Evolutionary conservation across 169 alveolate genomes (phyloP).

Genomic region (Plasmodium vivax): DNA sequence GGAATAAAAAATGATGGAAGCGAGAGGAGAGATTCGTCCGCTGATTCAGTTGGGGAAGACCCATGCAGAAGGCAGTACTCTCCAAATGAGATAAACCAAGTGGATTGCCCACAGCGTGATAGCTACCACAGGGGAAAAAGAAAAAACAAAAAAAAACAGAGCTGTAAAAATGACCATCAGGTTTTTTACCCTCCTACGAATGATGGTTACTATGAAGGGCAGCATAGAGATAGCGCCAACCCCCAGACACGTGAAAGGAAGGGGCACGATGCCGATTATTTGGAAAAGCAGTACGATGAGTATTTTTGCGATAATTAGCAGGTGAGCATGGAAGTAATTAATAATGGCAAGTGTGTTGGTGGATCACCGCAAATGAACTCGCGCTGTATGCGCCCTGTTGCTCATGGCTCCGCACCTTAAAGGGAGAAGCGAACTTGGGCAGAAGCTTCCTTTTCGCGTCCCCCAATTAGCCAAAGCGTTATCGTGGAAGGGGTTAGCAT

Average conservation of each 20-base stretch:
- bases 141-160: not conserved
- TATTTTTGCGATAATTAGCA: slow-evolving; percentile 3
- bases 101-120: not conserved
- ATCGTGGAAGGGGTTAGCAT: not conserved
- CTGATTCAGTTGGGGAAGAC: slow-evolving; percentile 9
- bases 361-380: not conserved
- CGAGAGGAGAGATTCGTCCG: not conserved
- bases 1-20: not conserved
- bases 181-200: not conserved
- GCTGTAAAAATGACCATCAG: not conserved
- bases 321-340: not conserved
- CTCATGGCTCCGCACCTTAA: no score
- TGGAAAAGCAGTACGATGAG: slow-evolving; percentile 67
- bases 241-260: not conserved
- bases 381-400: no score
- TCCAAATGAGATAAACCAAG: not conserved
- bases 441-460: not conserved
- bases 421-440: not conserved
- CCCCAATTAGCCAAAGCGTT: not conserved
- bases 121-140: not conserved
- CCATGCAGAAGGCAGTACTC: not conserved
- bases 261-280: not conserved
- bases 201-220: not conserved
- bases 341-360: not conserved
- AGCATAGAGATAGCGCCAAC: not conserved